Evolutionary conservation across 805 yeast genomes (phyloP).

Genomic region (Candida piceae): DNA sequence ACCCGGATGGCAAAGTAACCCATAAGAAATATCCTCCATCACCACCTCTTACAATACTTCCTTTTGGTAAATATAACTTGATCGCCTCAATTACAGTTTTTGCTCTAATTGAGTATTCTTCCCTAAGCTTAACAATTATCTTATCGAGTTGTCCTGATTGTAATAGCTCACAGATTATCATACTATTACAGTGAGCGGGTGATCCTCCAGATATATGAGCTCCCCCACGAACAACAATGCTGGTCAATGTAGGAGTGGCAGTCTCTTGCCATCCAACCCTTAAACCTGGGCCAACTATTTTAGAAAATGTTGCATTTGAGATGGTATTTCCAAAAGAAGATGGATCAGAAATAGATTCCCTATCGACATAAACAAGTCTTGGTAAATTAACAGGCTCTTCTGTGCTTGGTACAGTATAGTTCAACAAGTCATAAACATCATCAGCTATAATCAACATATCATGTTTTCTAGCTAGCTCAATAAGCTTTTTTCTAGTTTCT

Average conservation of each 20-base stretch:
- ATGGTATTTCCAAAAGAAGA: constrained; percentile 58
- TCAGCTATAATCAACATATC: constrained; percentile 71
- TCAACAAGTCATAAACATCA: constrained; percentile 75
- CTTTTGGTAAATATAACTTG: constrained; percentile 44
- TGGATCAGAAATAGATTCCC: constrained; percentile 38
- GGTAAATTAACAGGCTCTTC: constrained; percentile 7
- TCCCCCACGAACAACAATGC: constrained; percentile 63
- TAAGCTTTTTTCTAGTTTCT: constrained; percentile 44
- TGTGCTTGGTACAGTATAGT: constrained; percentile 34
- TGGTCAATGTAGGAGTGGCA: constrained; percentile 47
- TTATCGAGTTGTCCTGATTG: constrained; percentile 43
- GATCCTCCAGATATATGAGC: constrained; percentile 82
- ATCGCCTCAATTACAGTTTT: constrained; percentile 35
- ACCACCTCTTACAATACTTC: constrained; percentile 54
- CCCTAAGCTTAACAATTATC: constrained; percentile 40
- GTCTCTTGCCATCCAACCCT: constrained; percentile 84
- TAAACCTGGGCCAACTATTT: constrained; percentile 76
- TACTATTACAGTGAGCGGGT: constrained; percentile 69
- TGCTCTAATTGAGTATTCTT: constrained; percentile 45
- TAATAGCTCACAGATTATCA: constrained; percentile 60
- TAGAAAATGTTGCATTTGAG: constrained; percentile 75
- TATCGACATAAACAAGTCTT: constrained; percentile 59
- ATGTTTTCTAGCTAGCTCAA: constrained; percentile 66
- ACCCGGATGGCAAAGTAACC: constrained; percentile 52
- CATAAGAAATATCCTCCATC: constrained; percentile 87